These are phyloP conservation scores for Kwoniella botswanensis DNA, from an alignment of 768 basidiomycete genomes.

Conservation along the genomic window DNA sequence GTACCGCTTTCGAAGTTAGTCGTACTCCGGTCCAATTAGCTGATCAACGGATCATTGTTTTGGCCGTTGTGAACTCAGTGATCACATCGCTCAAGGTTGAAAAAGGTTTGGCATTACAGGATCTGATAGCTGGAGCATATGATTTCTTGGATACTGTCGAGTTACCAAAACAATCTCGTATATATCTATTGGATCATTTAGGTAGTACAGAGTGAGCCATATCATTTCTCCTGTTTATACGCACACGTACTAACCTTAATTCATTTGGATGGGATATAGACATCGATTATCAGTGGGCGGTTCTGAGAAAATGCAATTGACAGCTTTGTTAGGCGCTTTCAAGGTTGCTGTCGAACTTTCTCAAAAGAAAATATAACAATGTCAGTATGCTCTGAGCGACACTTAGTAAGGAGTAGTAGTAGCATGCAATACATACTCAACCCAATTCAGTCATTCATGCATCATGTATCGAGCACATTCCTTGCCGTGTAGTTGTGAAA, in stretches of 20 bases:
- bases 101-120: conserved; percentile 91
- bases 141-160: conserved; percentile 88
- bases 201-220: conserved; percentile 88
- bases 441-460: too few relatives aligned
- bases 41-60: too few relatives aligned
- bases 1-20: background rate
- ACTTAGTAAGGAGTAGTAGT: too few relatives aligned
- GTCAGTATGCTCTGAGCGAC: too few relatives aligned
- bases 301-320: conserved; percentile 90
- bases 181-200: conserved; percentile 88
- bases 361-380: conserved; percentile 37
- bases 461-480: too few relatives aligned
- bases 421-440: too few relatives aligned
- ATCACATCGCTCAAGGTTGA: conserved; percentile 85
- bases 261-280: conserved; percentile 60
- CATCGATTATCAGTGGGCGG: conserved; percentile 90
- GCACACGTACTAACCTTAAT: background rate
- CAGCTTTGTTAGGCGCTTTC: conserved; percentile 87
- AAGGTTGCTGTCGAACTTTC: conserved; percentile 81
- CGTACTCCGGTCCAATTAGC: too few relatives aligned
- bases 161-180: conserved; percentile 79
- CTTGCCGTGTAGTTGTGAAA: too few relatives aligned
- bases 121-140: conserved; percentile 86
- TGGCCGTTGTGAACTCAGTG: conserved; percentile 62
- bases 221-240: background rate